A percentile compares a stretch with the other conserved stretches of the same genome.
phyloP scores from a whole-genome alignment of 225 moss, liverwort and hornwort genomes.

The Rhytidiadelphus loreus region DNA sequence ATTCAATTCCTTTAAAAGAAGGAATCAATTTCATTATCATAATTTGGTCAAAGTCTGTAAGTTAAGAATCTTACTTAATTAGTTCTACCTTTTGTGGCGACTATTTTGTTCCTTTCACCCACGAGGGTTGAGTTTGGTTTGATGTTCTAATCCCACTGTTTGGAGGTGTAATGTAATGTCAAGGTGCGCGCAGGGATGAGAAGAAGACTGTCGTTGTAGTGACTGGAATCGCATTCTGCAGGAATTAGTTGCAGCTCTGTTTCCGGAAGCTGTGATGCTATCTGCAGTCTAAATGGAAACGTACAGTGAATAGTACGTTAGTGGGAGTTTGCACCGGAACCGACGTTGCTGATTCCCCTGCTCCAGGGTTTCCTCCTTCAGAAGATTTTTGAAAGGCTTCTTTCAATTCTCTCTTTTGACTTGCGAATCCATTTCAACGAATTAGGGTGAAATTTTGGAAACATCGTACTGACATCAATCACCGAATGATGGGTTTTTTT shows the following conservation, averaged over 20 bases:
- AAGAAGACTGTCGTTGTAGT: background rate
- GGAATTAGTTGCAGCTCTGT: background rate
- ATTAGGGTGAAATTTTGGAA: background rate
- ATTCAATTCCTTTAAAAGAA: background rate
- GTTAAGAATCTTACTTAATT: background rate
- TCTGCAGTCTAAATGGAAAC: background rate
- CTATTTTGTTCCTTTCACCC: background rate
- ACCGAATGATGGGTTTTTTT: background rate
- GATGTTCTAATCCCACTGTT: background rate
- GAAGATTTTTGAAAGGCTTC: background rate
- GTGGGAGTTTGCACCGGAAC: background rate
- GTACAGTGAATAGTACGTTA: background rate
- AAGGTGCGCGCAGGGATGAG: background rate
- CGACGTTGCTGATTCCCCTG: background rate
- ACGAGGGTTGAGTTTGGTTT: background rate
- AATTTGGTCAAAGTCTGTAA: background rate
- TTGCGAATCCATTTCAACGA: background rate
- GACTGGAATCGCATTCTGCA: background rate
- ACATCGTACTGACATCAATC: background rate
- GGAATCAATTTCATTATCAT: background rate
- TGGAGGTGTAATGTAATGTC: background rate
- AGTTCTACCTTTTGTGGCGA: background rate
- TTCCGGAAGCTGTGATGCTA: background rate
- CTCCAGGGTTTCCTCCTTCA: background rate
- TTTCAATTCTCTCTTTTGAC: background rate